Percentiles rank a stretch among this genome's conserved stretches.
Conservation (phyloP, 208 protist genomes). For the Crithidia acanthocephali region DNA sequence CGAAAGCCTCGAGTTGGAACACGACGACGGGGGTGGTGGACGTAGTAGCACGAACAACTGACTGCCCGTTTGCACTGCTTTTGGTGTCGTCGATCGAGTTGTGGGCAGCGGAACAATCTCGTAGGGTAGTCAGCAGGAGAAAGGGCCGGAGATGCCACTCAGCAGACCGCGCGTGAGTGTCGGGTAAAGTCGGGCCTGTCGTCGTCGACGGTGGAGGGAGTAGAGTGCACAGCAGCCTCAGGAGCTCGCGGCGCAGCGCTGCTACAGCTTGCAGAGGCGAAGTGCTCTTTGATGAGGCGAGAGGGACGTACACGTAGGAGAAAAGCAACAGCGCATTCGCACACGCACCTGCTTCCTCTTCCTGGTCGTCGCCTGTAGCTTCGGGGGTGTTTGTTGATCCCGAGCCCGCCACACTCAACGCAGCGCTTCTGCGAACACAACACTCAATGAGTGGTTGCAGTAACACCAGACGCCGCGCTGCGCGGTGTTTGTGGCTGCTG, state of each 20-base stretch:
- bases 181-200: neutral
- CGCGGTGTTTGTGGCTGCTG: neutral
- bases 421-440: neutral
- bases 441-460: neutral
- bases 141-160: conserved; percentile 1
- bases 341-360: conserved; percentile 7
- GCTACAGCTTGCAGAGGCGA: conserved; percentile 9
- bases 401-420: neutral
- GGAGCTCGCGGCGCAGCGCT: conserved; percentile 20
- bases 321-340: conserved; percentile 19
- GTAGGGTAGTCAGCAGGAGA: neutral
- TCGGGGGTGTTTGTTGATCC: too few relatives aligned
- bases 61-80: neutral
- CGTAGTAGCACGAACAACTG: too few relatives aligned
- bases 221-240: conserved; percentile 1
- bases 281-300: neutral
- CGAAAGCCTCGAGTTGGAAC: neutral
- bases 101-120: too few relatives aligned
- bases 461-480: neutral
- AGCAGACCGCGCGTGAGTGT: neutral
- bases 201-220: neutral
- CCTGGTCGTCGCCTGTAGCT: neutral
- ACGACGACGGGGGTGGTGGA: neutral
- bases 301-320: conserved; percentile 12
- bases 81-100: neutral